Evolutionary conservation across 1,284 basidiomycete genomes (phyloP), one percentile per base, ranked within the genome.

Genomic region (Ganoderma leucocontextum): DNA sequence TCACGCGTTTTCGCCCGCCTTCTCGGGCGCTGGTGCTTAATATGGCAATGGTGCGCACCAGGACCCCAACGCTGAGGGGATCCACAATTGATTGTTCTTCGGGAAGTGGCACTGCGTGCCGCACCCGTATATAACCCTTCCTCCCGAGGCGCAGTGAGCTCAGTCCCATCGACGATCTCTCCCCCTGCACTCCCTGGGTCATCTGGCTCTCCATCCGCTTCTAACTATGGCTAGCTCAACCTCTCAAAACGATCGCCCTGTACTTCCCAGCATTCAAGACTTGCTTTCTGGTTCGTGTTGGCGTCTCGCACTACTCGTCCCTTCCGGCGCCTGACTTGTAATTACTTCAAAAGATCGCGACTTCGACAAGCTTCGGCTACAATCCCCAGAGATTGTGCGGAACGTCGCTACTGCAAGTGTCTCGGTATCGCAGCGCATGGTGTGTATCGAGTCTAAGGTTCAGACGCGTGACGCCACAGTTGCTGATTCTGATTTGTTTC

Each of bases 61-160:
- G 33, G 55, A 61, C 52, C 44, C 49, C 58, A 52, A 42, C 53
- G 59, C 29, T 72, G 65, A 62, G 63, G 61, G 67, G 69, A 70
- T 70, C 71, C 58, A 60, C 67, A 67, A 63, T 60, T 68, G 67
- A 68, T 70, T 41, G 67, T 69, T 65, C 65, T 63, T 36, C 60
- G 61, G 62, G 60, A 65, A 69, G 64, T 65, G 71, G 66, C 69
- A 69, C 71, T 67, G 65, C 60, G 68, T 62, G 58, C 62, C 53
- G 39, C 64, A 22, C 62, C 63, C 44, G 58, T 72, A 72, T 72
- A 72, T 70, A 72, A 69, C 69, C 39, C 62, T 25, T 63, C 55
- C 57, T 66, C 64, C 62, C 57, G 38, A 44, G 47, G 63, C 64
- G 63, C 52, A 44, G 36, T 58, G 42, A 58, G 17, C 53, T 22